Conservation (phyloP, 148 eudicot species). For the Vaccinium myrtillus region DNA sequence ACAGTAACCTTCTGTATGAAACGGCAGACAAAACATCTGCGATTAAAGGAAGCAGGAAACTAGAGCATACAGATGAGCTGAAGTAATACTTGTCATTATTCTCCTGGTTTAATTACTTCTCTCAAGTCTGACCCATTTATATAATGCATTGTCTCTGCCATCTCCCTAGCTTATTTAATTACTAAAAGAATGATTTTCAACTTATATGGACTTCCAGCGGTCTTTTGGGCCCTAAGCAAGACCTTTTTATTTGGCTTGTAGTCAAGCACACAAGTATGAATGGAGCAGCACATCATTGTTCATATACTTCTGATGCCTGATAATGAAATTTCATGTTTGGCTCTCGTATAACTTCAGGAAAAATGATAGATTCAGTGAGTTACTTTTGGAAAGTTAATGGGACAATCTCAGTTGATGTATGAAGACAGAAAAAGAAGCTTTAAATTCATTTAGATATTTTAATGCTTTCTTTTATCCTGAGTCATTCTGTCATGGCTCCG, state of each 20-base stretch:
- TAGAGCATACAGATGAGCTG: slow-evolving; percentile 61
- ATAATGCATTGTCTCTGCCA: background rate
- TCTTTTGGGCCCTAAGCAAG: background rate
- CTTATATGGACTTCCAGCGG: background rate
- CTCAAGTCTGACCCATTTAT: background rate
- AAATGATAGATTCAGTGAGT: background rate
- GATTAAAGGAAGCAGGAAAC: slow-evolving; percentile 60
- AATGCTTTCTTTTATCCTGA: background rate
- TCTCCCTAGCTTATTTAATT: background rate
- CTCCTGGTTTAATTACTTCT: background rate
- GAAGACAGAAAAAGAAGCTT: background rate
- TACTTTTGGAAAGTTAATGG: background rate
- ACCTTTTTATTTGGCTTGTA: background rate
- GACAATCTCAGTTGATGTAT: background rate
- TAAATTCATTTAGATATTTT: background rate
- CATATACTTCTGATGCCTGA: background rate
- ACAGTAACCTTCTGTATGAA: slow-evolving; percentile 48
- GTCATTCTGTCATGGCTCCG: background rate
- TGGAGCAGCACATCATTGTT: slow-evolving; percentile 4
- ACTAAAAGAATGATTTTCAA: background rate
- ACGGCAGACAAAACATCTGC: slow-evolving; percentile 45
- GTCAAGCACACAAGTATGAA: background rate
- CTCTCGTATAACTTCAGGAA: background rate
- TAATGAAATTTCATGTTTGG: background rate
- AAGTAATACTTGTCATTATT: slow-evolving; percentile 31